These are phyloP conservation scores for Sporothrix pallida DNA, from an alignment of 2,329 filamentous ascomycete species.

Conservation along the genomic window DNA sequence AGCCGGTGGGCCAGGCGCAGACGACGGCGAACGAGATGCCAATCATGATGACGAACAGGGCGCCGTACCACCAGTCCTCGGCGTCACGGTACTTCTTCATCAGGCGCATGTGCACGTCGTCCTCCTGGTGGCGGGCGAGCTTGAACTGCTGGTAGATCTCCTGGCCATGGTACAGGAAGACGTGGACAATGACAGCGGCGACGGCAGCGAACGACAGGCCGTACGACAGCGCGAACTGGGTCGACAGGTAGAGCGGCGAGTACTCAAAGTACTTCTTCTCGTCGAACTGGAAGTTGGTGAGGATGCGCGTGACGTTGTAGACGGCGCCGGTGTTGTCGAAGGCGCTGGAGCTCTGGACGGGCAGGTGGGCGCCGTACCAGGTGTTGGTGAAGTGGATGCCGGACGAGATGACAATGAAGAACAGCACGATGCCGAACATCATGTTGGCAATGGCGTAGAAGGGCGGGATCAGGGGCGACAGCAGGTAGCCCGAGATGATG, in stretches of 20 bases:
- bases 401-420: conserved; percentile 63
- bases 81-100: conserved; percentile 67
- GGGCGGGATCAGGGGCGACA: conserved; percentile 57
- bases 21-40: conserved; percentile 60
- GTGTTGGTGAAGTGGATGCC: conserved; percentile 63
- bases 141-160: conserved; percentile 62
- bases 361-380: conserved; percentile 65
- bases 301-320: conserved; percentile 67
- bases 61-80: conserved; percentile 64
- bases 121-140: conserved; percentile 61
- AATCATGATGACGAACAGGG: conserved; percentile 59
- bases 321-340: conserved; percentile 67
- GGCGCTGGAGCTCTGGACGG: conserved; percentile 64
- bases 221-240: conserved; percentile 65
- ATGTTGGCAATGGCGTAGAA: conserved; percentile 64
- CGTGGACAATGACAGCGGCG: conserved; percentile 64
- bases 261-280: conserved; percentile 66
- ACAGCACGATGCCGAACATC: conserved; percentile 58
- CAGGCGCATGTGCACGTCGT: conserved; percentile 64
- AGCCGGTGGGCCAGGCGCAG: conserved; percentile 61
- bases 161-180: conserved; percentile 60
- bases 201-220: conserved; percentile 65
- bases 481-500: conserved; percentile 55
- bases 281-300: conserved; percentile 65
- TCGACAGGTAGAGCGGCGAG: conserved; percentile 68